Base-by-base conservation (phyloP, 1,139 yeast species). In the Kurtzmaniella quercitrusa region DNA sequence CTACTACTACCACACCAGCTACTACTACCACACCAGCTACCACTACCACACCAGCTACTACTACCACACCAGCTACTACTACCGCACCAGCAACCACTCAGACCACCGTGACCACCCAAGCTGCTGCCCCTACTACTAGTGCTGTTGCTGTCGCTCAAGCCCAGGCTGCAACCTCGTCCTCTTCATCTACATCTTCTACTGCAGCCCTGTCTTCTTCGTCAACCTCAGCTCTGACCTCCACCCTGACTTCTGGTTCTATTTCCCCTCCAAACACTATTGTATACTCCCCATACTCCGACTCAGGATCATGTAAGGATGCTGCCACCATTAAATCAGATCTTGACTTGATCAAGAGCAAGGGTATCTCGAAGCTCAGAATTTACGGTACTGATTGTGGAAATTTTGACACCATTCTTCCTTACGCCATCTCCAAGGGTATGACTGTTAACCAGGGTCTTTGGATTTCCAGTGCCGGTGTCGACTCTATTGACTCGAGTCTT, bases 301-400 rank as follows among this genome's bases (percentile, higher is more conserved):
- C 79, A 55, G 78, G 83, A 29, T 53, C 78, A 2, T 90, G 97
- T 67, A 90, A 87, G 59, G 69, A 68, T 46, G 64, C 72, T 31
- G 67, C 56, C 45, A 59, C 75, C 9, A 86, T 90, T 42, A 49
- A 64, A 40, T 53, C 67, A n/a, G 96, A 90, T 59, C 70, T 90
- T 44, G 55, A 68, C 25, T 58, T 67, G 45, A 85, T 90, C 54
- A 56, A 64, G 34, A 60, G 76, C 44, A 82, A 81, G 56, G 88
- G 90, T 43, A 82, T 89, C 52, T 60, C 66, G 33, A 73, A 75
- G 42, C 66, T 90, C 46, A 81, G 97, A 68, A 64, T 87, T 43
- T 90, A 90, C 59, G 95, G 95, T 53, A 83, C 88, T 45, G 96
- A 90, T 61, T 90, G 97, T 69, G 72, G 79, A 58, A 79, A 87